Evolutionary conservation across 768 basidiomycete genomes (phyloP).

Genomic region (Suillus bovinus): DNA sequence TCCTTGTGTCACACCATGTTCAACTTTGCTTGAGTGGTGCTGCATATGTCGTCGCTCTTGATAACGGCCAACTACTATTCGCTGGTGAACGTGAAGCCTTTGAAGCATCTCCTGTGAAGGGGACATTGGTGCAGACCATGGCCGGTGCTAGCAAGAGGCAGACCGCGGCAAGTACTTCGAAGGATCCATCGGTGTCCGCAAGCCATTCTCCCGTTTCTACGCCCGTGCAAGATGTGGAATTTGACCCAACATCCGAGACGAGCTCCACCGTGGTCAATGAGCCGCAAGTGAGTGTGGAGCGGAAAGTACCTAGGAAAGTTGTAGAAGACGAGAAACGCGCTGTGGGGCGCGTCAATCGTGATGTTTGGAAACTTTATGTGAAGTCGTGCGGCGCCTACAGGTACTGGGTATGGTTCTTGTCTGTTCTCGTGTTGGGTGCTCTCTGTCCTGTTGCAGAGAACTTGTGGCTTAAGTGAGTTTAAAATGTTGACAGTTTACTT

Average conservation of each 20-base stretch:
- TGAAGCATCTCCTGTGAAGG: slow-evolving; percentile 64
- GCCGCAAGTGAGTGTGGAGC: slow-evolving; percentile 35
- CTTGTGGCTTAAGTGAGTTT: slow-evolving; percentile 59
- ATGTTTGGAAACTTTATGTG: slow-evolving; percentile 67
- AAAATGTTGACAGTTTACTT: slow-evolving; percentile 10
- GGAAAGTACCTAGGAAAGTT: slow-evolving; percentile 72
- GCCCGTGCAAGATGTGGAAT: slow-evolving; percentile 17
- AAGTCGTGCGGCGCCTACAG: slow-evolving; percentile 46
- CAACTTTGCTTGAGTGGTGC: slow-evolving; percentile 84
- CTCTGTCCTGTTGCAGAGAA: slow-evolving; percentile 70
- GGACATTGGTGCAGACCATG: slow-evolving; percentile 62
- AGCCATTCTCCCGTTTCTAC: slow-evolving; percentile 19
- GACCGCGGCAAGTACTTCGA: slow-evolving; percentile 31
- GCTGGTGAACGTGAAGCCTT: slow-evolving; percentile 68
- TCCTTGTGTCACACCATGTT: slow-evolving; percentile 94
- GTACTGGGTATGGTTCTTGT: slow-evolving; percentile 61
- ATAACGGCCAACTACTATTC: slow-evolving; percentile 69
- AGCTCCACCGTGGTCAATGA: slow-evolving; percentile 44
- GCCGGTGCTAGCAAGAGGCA: slow-evolving; percentile 42
- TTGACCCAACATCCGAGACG: slow-evolving; percentile 37
- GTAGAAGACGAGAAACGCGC: slow-evolving; percentile 85
- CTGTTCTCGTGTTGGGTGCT: slow-evolving; percentile 55
- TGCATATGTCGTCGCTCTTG: slow-evolving; percentile 78
- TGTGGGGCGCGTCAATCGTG: slow-evolving; percentile 64
- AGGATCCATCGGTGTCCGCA: slow-evolving; percentile 8